These are phyloP conservation scores for Soucietia sequanensis DNA, from an alignment of 805 yeast genomes.

Conservation along the genomic window DNA sequence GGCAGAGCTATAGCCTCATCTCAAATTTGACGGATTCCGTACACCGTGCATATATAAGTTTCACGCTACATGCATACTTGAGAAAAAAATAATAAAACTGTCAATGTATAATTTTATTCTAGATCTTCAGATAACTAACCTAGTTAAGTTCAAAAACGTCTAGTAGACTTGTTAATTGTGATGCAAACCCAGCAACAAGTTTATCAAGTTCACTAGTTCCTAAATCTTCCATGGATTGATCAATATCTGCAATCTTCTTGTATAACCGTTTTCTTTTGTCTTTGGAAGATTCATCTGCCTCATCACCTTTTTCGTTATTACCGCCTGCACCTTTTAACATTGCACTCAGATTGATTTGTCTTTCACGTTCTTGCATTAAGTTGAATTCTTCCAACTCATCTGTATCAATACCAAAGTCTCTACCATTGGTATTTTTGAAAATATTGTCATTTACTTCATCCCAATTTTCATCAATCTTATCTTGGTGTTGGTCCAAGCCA, in stretches of 20 bases:
- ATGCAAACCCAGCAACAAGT: neutral
- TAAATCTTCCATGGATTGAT: neutral
- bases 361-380: constrained; percentile 1
- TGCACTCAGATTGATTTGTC: too few species aligned
- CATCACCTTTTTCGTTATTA: constrained; percentile 4
- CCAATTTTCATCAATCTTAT: constrained; percentile 41
- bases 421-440: constrained; percentile 21
- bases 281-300: constrained; percentile 6
- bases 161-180: constrained; percentile 3
- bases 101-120: too few species aligned
- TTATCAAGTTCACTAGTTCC: neutral
- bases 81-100: too few species aligned
- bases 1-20: too few species aligned
- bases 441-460: constrained; percentile 37
- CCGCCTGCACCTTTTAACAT: constrained; percentile 4
- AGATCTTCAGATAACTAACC: too few species aligned
- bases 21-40: too few species aligned
- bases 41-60: too few species aligned
- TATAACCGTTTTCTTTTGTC: constrained; percentile 6
- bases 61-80: too few species aligned
- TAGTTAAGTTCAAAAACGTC: too few species aligned
- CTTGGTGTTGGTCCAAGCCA: constrained; percentile 12
- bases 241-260: constrained; percentile 9
- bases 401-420: constrained; percentile 36
- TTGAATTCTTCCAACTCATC: constrained; percentile 48